A percentile compares a stretch with the other conserved stretches of the same genome.
phyloP scores from a whole-genome alignment of 2,329 filamentous ascomycete genomes.

The Pseudocercospora crystallina region DNA sequence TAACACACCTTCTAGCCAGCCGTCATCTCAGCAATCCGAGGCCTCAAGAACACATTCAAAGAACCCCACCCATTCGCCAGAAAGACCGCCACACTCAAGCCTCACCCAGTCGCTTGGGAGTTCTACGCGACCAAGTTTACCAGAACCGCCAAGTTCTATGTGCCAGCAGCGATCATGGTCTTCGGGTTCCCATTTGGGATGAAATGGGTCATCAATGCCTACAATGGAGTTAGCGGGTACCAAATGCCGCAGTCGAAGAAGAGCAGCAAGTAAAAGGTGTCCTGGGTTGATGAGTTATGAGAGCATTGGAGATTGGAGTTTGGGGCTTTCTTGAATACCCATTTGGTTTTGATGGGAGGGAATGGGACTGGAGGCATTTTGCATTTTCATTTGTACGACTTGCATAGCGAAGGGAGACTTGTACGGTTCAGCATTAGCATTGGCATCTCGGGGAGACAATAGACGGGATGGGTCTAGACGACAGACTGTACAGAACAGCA shows the following conservation, averaged over 20 bases:
- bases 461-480: no score
- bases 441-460: no score
- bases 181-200: slow-evolving; percentile 19
- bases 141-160: slow-evolving; percentile 11
- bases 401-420: no score
- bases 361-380: no score
- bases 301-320: no score
- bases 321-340: no score
- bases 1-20: slow-evolving; percentile 6
- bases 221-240: slow-evolving; percentile 13
- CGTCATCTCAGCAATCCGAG: not conserved
- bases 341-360: no score
- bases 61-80: slow-evolving; percentile 15
- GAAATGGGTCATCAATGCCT: slow-evolving; percentile 11
- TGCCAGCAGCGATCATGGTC: slow-evolving; percentile 7
- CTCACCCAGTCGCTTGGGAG: slow-evolving; percentile 16
- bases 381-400: no score
- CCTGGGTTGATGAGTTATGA: no score
- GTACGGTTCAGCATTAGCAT: no score
- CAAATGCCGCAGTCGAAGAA: slow-evolving; percentile 5
- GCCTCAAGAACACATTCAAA: slow-evolving; percentile 9
- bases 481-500: no score
- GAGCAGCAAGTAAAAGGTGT: not conserved
- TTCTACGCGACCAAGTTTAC: slow-evolving; percentile 11
- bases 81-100: slow-evolving; percentile 7